phyloP scores from a whole-genome alignment of 768 basidiomycete genomes.

The Sarcomyxa edulis region DNA sequence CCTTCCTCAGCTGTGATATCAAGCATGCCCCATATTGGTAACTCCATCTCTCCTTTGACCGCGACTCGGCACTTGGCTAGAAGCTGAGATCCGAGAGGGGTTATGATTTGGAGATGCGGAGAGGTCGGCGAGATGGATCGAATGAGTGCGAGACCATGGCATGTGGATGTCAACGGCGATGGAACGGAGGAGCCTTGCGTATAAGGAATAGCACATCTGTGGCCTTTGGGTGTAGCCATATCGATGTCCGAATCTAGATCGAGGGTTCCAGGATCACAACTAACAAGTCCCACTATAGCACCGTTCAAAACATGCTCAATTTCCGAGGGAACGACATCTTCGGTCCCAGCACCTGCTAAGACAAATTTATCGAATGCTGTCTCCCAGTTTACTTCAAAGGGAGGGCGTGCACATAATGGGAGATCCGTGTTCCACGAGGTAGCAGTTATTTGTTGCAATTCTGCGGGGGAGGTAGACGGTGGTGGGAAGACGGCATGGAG shows the following conservation, averaged over 20 bases:
- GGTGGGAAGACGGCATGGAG: slow-evolving; percentile 50
- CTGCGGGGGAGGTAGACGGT: slow-evolving; percentile 9
- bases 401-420: slow-evolving; percentile 64
- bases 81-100: slow-evolving; percentile 54
- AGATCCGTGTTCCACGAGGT: slow-evolving; percentile 58
- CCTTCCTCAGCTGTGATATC: slow-evolving; percentile 47
- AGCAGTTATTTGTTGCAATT: slow-evolving; percentile 31
- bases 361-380: slow-evolving; percentile 58
- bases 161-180: slow-evolving; percentile 52
- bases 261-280: slow-evolving; percentile 37
- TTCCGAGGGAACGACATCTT: slow-evolving; percentile 74
- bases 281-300: slow-evolving; percentile 72
- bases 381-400: slow-evolving; percentile 65
- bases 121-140: slow-evolving; percentile 42
- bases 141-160: slow-evolving; percentile 75
- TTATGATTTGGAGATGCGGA: slow-evolving; percentile 67
- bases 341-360: slow-evolving; percentile 67
- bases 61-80: slow-evolving; percentile 44
- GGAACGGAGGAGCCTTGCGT: slow-evolving; percentile 50
- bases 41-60: slow-evolving; percentile 84
- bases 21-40: slow-evolving; percentile 85
- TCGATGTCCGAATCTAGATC: slow-evolving; percentile 18
- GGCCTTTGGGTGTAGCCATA: neutral
- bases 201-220: slow-evolving; percentile 43
- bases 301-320: slow-evolving; percentile 71